These are phyloP conservation scores for Leccinellum rugosiceps DNA, from an alignment of 768 basidiomycete species.

Conservation along the genomic window DNA sequence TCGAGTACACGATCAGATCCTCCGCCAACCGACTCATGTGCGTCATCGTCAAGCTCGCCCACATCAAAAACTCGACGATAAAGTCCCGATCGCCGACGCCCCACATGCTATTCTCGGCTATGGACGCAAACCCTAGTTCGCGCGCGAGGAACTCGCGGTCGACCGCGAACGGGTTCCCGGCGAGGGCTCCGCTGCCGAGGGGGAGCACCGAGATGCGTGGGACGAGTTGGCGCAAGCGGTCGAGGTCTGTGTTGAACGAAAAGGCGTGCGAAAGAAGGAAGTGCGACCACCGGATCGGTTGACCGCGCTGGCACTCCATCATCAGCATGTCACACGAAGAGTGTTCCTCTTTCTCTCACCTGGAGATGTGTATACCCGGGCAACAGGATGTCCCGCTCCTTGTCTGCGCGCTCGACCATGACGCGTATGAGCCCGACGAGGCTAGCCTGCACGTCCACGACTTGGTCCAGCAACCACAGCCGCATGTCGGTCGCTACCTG, in stretches of 20 bases:
- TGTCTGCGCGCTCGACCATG: slow-evolving; percentile 89
- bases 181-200: slow-evolving; percentile 90
- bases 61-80: slow-evolving; percentile 96
- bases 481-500: slow-evolving; percentile 99
- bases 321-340: background rate
- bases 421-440: slow-evolving; percentile 81
- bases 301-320: slow-evolving; percentile 82
- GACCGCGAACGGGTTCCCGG: slow-evolving; percentile 93
- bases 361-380: slow-evolving; percentile 99
- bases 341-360: slow-evolving; percentile 40
- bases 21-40: slow-evolving; percentile 95
- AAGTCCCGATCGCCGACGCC: slow-evolving; percentile 97
- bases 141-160: slow-evolving; percentile 90
- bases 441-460: slow-evolving; percentile 58
- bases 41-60: slow-evolving; percentile 87
- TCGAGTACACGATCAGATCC: slow-evolving; percentile 95
- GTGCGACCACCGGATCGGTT: slow-evolving; percentile 99
- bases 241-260: slow-evolving; percentile 86
- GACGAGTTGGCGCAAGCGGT: slow-evolving; percentile 76
- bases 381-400: slow-evolving; percentile 85
- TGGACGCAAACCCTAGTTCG: slow-evolving; percentile 83
- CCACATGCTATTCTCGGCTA: slow-evolving; percentile 96
- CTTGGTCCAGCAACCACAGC: slow-evolving; percentile 87
- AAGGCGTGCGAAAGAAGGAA: slow-evolving; percentile 93
- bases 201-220: slow-evolving; percentile 93